phyloP scores from a whole-genome alignment of 2,329 filamentous ascomycete genomes.

The Aureobasidium sp. region DNA sequence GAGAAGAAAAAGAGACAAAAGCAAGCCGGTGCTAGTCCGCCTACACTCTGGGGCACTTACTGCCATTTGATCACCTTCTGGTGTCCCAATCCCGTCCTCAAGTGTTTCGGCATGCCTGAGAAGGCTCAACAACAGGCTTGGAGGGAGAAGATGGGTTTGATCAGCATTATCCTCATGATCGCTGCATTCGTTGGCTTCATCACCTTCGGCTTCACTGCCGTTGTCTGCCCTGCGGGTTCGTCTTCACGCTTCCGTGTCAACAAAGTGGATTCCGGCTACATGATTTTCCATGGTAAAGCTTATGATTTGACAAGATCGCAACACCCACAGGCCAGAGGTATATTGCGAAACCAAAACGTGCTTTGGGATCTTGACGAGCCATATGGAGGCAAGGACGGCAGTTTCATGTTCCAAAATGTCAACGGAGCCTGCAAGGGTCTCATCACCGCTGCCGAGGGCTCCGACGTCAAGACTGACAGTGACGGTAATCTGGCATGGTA shows the following conservation, averaged over 20 bases:
- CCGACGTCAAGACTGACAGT: constrained; percentile 69
- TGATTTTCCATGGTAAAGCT: constrained; percentile 93
- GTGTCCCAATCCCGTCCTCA: constrained; percentile 76
- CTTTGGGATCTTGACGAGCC: constrained; percentile 77
- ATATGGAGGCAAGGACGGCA: constrained; percentile 74
- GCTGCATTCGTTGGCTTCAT: constrained; percentile 87
- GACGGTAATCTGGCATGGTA: constrained; percentile 84
- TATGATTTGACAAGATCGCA: constrained; percentile 71
- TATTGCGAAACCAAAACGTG: constrained; percentile 66
- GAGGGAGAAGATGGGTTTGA: constrained; percentile 95
- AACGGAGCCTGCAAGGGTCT: constrained; percentile 92
- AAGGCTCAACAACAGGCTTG: constrained; percentile 86
- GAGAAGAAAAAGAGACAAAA: constrained; percentile 50
- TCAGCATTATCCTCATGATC: constrained; percentile 84
- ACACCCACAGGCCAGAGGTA: constrained; percentile 73
- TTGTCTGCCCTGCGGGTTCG: constrained; percentile 68
- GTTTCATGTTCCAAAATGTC: constrained; percentile 96
- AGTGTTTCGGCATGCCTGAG: constrained; percentile 74
- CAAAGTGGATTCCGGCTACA: constrained; percentile 69
- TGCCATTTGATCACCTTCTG: constrained; percentile 92
- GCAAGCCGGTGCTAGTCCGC: constrained; percentile 61
- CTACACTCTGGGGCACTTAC: constrained; percentile 90
- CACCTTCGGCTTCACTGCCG: constrained; percentile 89
- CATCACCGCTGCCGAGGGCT: constrained; percentile 62
- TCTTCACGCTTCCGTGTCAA: constrained; percentile 66